Base-by-base conservation (phyloP, 106 monocot genomes). In the Hemerocallis citrina region DNA sequence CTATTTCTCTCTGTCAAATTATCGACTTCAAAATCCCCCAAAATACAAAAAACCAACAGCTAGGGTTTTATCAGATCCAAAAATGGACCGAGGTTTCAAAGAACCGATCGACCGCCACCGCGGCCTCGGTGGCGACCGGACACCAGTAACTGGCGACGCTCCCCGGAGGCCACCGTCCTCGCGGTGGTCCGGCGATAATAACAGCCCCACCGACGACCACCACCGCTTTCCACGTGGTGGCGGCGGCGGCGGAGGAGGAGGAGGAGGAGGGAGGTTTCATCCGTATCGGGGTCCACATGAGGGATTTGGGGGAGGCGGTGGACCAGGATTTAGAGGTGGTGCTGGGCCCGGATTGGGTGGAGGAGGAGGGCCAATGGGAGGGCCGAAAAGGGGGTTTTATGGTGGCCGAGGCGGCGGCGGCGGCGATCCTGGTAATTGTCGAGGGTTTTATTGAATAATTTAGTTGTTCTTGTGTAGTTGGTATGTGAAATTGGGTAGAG, bases 301-400 rank as follows among this genome's bases (percentile, higher is more conserved):
- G n/a, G 57, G 36, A 34, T 13, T 33, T 4, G 52, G 52, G 28
- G 55, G 55, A 1, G n/a, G n/a, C n/a, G 55, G 55, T 16, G 55
- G 55, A 5, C 55, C 30, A 16, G 55, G 61, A 30, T 62, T 62
- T 31, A 28, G 44, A 0, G 61, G 61, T 30, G 61, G 61, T 16
- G 16, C 61, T 3, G 44, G 33, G 7, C 19, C 34, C 12, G 59
- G 61, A 21, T 17, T 47, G 8, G 61, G 61, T 16, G 12, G 3
- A 7, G n/a, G n/a, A n/a, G n/a, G n/a, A n/a, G 43, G 20, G 25
- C 43, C 42, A 5, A 62, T 62, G 61, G 44, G 61, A 2, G 61
- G 61, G 6, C 61, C 61, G 5, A 62, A 44, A 43, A 12, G 61
- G n/a, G 61, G 61, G 6, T 62, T 62, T 30, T 44, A 30, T 30